Percentiles rank a stretch among this genome's conserved stretches.
Conservation (phyloP, 2,329 filamentous ascomycete species). For the Penicillium corylophilum region DNA sequence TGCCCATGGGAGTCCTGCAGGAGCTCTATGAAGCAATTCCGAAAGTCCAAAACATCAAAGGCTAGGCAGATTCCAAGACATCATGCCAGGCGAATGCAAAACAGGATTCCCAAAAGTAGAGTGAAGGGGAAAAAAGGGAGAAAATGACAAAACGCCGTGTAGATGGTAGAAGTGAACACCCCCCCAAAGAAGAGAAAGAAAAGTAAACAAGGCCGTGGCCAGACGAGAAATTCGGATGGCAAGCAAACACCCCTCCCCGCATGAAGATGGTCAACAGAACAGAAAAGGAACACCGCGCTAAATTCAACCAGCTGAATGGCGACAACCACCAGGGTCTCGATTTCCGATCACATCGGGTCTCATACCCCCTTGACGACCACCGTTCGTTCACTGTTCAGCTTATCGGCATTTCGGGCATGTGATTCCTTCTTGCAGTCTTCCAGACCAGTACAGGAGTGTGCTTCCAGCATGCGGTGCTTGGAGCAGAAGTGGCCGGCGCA, state of each 20-base stretch:
- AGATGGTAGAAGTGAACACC: slow-evolving; percentile 8
- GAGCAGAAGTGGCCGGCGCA: slow-evolving; percentile 93
- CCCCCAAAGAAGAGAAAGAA: not conserved
- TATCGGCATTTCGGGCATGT: slow-evolving; percentile 88
- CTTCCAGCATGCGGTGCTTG: slow-evolving; percentile 89
- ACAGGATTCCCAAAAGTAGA: slow-evolving; percentile 10
- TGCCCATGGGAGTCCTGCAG: slow-evolving; percentile 16
- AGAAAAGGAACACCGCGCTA: slow-evolving; percentile 33
- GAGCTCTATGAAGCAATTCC: slow-evolving; percentile 22
- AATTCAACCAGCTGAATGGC: slow-evolving; percentile 25
- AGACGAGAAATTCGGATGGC: not conserved
- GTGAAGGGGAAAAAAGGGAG: not conserved
- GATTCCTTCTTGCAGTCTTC: slow-evolving; percentile 98
- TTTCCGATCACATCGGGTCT: slow-evolving; percentile 5
- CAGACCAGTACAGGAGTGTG: slow-evolving; percentile 87
- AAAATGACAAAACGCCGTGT: slow-evolving; percentile 7
- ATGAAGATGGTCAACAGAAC: not conserved
- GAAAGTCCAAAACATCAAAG: slow-evolving; percentile 15
- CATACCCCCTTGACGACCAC: slow-evolving; percentile 90
- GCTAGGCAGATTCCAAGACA: slow-evolving; percentile 17
- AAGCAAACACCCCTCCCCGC: not conserved
- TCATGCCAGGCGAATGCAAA: slow-evolving; percentile 31
- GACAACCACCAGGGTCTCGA: slow-evolving; percentile 9
- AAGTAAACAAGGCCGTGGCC: not conserved
- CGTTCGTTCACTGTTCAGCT: slow-evolving; percentile 88